A percentile compares a stretch with the other conserved stretches of the same genome.
These are phyloP conservation scores for Purshia tridentata DNA, from an alignment of 306 rosid species.

Conservation along the genomic window DNA sequence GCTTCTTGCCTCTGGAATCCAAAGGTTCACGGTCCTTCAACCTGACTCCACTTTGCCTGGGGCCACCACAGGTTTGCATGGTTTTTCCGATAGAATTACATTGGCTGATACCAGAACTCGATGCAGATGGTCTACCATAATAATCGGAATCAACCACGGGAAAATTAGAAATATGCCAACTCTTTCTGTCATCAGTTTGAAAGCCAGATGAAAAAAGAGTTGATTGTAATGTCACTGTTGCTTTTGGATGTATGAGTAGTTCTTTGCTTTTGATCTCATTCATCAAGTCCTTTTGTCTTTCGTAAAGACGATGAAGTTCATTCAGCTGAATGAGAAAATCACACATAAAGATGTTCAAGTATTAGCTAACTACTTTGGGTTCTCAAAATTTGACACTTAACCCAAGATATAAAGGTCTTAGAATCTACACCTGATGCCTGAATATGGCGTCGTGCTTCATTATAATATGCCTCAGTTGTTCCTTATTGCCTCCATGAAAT, in stretches of 20 bases:
- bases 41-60: slow-evolving; percentile 12
- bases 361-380: background rate
- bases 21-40: slow-evolving; percentile 15
- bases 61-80: slow-evolving; percentile 12
- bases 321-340: slow-evolving; percentile 34
- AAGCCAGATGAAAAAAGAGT: slow-evolving; percentile 25
- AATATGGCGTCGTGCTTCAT: slow-evolving; percentile 38
- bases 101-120: slow-evolving; percentile 27
- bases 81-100: slow-evolving; percentile 25
- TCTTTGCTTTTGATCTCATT: slow-evolving; percentile 30
- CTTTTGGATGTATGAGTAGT: slow-evolving; percentile 8
- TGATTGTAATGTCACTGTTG: slow-evolving; percentile 24
- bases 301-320: slow-evolving; percentile 50
- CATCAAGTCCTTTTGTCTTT: slow-evolving; percentile 52
- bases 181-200: slow-evolving; percentile 26
- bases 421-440: slow-evolving; percentile 34
- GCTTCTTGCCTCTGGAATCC: slow-evolving; percentile 20
- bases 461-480: slow-evolving; percentile 34
- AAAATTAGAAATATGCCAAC: slow-evolving; percentile 17
- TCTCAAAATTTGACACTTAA: background rate
- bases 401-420: background rate
- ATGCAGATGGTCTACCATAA: slow-evolving; percentile 17
- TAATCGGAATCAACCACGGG: slow-evolving; percentile 26
- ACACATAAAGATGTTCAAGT: background rate
- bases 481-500: slow-evolving; percentile 23